Evolutionary conservation across 1,139 yeast species (phyloP), one percentile per base, ranked within the genome.

Genomic region (Lodderomyces margitis): DNA sequence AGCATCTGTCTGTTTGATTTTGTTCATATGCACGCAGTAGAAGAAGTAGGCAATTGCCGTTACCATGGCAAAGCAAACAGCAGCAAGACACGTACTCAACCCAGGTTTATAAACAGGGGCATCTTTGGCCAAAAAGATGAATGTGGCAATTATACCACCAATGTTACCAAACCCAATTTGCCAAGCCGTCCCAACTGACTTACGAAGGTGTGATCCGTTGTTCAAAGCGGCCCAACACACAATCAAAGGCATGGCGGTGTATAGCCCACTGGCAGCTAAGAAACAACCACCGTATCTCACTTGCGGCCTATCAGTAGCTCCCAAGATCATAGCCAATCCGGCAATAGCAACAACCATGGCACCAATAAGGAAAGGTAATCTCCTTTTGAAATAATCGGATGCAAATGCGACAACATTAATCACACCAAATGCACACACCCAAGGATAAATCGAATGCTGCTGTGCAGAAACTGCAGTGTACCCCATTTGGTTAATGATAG

Each of bases 141-240:
- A 83, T 2, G 89, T 79, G 11, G 91, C 70, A 47, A 85, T 76
- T 55, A 85, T 85, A 55, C 92, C 94, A 47, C 94, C 94, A 56
- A 83, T 81, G 62, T 86, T 85, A 48, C 92, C 94, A 57, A 84
- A 83, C 1, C 92, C 94, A 51, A 86, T 77, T 55, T 82, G 86
- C 74, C 82, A 81, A 2, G 87, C 88, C 14, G 88, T 78, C 40
- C 87, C 87, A 16, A 83, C 83, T 25, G 85, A 71, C 51, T 83
- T 81, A 58, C 91, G 71, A 43, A 79, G 65, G 57, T 84, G 91
- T 30, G 91, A 88, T 8, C 83, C 79, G 50, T 78, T 75, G 55
- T 83, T 83, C 57, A 83, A 70, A 12, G 83, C 75, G 14, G 70
- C 69, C 87, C 91, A 82, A 62, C 94, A 84, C 16, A 86, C 81